Evolutionary conservation across 2,329 filamentous ascomycete species (phyloP), one percentile per base, ranked within the genome.

Genomic region (Paecilomyces variotii): DNA sequence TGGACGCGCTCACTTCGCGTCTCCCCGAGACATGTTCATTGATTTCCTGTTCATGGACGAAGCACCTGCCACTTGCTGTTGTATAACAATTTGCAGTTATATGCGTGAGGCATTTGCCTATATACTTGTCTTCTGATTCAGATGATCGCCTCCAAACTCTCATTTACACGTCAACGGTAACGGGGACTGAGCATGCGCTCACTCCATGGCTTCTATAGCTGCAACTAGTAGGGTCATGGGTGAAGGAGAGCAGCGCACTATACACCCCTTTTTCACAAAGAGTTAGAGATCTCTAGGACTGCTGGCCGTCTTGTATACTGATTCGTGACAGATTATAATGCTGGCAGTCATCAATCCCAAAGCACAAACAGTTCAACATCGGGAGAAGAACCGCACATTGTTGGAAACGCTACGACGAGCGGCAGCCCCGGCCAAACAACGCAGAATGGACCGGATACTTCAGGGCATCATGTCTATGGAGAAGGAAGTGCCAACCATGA

Each of bases 181-280:
- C 39, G 56, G 52, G 60, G 55, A 58, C 66, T 68, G 68, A 69
- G 60, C 61, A 63, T 64, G 55, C 53, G 55, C 61, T 61, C 59
- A 63, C 66, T 65, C 56, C 51, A 68, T 71, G 66, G 64, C 64
- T 60, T 63, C 65, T 61, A 62, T 65, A 60, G 57, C 65, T 62
- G 60, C 60, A 62, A 66, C 62, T 57, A 70, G 69, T 57, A 70
- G 69, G 70, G 74, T 68, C 62, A 76, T 76, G 72, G 73, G 67
- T 63, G 71, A 71, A 58, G 64, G 67, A 63, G 71, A 73, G 61
- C 70, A 73, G 63, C 72, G 67, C 55, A 68, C 67, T 55, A 67
- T 77, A 57, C 73, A 76, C 64, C 74, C 75, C 25, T 77, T 77
- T 60, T 76, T 77, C 60, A 66, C 64, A 61, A 71, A 70, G 71